These are phyloP conservation scores for Brassica incana DNA, from an alignment of 345 rosid species.

Conservation along the genomic window DNA sequence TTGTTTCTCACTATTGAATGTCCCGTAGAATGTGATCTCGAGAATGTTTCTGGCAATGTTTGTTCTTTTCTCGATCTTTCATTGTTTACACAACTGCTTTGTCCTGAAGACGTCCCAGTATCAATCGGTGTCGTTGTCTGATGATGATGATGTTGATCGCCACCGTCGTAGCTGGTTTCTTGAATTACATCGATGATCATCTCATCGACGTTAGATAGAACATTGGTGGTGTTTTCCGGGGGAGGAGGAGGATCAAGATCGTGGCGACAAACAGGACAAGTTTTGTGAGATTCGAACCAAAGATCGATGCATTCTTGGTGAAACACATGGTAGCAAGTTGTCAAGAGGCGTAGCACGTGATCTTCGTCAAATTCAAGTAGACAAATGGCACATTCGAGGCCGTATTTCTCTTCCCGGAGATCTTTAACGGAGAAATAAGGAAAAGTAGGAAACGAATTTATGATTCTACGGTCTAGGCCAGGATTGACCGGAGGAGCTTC, in stretches of 20 bases:
- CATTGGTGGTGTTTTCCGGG: conserved; percentile 1
- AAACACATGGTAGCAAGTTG: neutral
- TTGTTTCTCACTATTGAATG: conserved; percentile 52
- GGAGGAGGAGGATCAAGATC: conserved; percentile 50
- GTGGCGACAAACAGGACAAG: neutral
- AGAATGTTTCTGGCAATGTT: conserved; percentile 41
- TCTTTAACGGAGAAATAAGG: conserved; percentile 60
- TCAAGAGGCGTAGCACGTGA: neutral
- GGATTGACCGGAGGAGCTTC: conserved; percentile 4
- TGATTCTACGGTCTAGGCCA: conserved; percentile 64
- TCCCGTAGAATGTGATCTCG: conserved; percentile 79
- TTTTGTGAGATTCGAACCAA: neutral
- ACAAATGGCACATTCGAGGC: conserved; percentile 66
- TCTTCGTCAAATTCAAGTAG: neutral
- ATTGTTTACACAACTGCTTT: conserved; percentile 2
- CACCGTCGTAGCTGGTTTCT: conserved; percentile 36
- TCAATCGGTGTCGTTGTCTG: conserved; percentile 30
- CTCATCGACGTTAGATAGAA: conserved; percentile 37
- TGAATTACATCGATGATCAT: conserved; percentile 50
- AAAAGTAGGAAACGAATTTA: conserved; percentile 63
- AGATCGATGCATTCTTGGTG: neutral
- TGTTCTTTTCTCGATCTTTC: conserved; percentile 19
- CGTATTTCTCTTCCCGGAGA: conserved; percentile 53
- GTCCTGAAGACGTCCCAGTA: conserved; percentile 36
- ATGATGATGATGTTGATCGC: neutral